Conservation (phyloP, 2,329 filamentous ascomycete genomes). For the Monilinia fructicola region DNA sequence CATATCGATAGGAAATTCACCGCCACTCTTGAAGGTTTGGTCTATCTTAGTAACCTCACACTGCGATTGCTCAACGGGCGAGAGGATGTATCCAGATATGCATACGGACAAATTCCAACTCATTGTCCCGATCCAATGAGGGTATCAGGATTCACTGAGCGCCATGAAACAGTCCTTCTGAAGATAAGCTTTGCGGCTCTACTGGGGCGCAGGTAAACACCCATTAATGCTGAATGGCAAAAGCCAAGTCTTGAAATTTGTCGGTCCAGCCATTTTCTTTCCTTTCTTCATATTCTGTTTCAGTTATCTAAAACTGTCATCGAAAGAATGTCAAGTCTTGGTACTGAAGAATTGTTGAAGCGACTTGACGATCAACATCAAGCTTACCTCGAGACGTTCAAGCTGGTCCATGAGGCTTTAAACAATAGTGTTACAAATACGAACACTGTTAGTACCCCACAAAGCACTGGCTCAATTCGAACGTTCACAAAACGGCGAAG, state of each 20-base stretch:
- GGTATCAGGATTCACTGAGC: neutral
- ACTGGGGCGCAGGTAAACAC: conserved; percentile 1
- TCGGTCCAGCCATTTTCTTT: conserved; percentile 12
- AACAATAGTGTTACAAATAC: conserved; percentile 20
- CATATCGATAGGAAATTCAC: conserved; percentile 10
- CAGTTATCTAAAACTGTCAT: neutral
- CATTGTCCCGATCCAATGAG: conserved; percentile 9
- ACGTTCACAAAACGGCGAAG: conserved; percentile 16
- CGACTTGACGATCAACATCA: conserved; percentile 35
- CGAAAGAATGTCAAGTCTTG: conserved; percentile 18
- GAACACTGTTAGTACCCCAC: neutral
- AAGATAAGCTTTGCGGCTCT: conserved; percentile 12
- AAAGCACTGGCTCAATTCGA: conserved; percentile 10
- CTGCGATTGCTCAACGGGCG: neutral
- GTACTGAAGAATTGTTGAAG: conserved; percentile 33
- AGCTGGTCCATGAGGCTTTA: conserved; percentile 34
- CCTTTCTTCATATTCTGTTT: neutral
- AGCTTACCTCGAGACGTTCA: conserved; percentile 35
- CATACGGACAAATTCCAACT: neutral
- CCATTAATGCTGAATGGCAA: neutral
- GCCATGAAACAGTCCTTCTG: neutral
- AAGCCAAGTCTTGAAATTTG: neutral
- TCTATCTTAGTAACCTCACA: neutral
- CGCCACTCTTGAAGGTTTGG: conserved; percentile 10
- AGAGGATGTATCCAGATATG: conserved; percentile 4